Conservation (phyloP, 176 grass and related monocot species). For the Typha latifolia region DNA sequence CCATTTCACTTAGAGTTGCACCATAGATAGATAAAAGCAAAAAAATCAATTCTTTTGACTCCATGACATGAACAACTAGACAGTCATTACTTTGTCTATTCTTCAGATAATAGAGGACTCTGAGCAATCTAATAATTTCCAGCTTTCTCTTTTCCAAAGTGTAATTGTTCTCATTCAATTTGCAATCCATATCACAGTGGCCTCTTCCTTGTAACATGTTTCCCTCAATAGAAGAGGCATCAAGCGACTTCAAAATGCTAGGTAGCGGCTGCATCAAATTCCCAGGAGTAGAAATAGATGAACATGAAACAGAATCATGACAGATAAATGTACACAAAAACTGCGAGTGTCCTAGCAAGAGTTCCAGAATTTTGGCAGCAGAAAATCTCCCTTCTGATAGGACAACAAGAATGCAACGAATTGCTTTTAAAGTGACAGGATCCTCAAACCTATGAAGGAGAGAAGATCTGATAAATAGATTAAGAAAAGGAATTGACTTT, state of each 20-base stretch:
- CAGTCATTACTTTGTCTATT: slow-evolving; percentile 40
- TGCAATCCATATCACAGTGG: background rate
- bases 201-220: slow-evolving; percentile 11
- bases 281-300: slow-evolving; percentile 37
- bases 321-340: slow-evolving; percentile 55
- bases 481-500: slow-evolving; percentile 64
- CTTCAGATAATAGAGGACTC: slow-evolving; percentile 74
- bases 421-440: slow-evolving; percentile 62
- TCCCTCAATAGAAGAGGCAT: slow-evolving; percentile 31
- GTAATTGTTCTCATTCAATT: slow-evolving; percentile 8
- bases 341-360: slow-evolving; percentile 84
- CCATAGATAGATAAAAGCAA: slow-evolving; percentile 81
- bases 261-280: slow-evolving; percentile 58
- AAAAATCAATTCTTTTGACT: slow-evolving; percentile 65
- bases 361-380: slow-evolving; percentile 68
- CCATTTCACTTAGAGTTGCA: slow-evolving; percentile 68
- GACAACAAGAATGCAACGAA: slow-evolving; percentile 66
- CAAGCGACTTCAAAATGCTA: slow-evolving; percentile 68
- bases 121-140: slow-evolving; percentile 81
- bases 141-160: slow-evolving; percentile 45
- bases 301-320: slow-evolving; percentile 28
- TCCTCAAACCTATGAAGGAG: slow-evolving; percentile 85
- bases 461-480: slow-evolving; percentile 70
- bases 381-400: slow-evolving; percentile 61
- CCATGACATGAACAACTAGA: slow-evolving; percentile 16